Conservation (phyloP, 345 rosid species). For the Sisymbrium altissimum region DNA sequence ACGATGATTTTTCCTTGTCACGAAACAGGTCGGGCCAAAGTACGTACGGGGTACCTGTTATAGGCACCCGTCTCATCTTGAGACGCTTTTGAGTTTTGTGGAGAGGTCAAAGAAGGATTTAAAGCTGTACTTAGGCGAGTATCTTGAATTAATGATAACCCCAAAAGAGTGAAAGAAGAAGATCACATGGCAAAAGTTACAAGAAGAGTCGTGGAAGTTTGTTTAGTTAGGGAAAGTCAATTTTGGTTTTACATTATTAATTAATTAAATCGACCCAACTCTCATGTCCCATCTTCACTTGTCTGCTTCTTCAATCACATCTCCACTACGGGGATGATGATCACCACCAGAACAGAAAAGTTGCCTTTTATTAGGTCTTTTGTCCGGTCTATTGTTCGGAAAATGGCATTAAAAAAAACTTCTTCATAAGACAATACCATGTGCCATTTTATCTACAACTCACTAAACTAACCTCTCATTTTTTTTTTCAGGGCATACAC, state of each 20-base stretch:
- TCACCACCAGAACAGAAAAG: conserved; percentile 7
- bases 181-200: conserved; percentile 16
- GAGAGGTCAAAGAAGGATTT: conserved; percentile 15
- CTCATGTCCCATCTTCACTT: conserved; percentile 33
- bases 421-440: conserved; percentile 12
- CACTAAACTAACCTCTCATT: conserved; percentile 10
- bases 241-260: background rate
- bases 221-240: conserved; percentile 28
- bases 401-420: conserved; percentile 6
- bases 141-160: background rate
- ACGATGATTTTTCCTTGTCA: background rate
- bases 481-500: background rate
- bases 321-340: conserved; percentile 18
- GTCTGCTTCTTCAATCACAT: conserved; percentile 26
- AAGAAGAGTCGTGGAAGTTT: conserved; percentile 31
- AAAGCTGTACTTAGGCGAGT: conserved; percentile 14
- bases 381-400: conserved; percentile 28
- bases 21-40: conserved; percentile 21
- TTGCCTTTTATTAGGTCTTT: conserved; percentile 13
- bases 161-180: conserved; percentile 34
- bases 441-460: conserved; percentile 28
- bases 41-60: conserved; percentile 12
- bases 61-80: conserved; percentile 9
- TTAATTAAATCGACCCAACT: conserved; percentile 22
- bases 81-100: conserved; percentile 1